Base-by-base conservation (phyloP, 1,284 basidiomycete species). In the Ganoderma leucocontextum region DNA sequence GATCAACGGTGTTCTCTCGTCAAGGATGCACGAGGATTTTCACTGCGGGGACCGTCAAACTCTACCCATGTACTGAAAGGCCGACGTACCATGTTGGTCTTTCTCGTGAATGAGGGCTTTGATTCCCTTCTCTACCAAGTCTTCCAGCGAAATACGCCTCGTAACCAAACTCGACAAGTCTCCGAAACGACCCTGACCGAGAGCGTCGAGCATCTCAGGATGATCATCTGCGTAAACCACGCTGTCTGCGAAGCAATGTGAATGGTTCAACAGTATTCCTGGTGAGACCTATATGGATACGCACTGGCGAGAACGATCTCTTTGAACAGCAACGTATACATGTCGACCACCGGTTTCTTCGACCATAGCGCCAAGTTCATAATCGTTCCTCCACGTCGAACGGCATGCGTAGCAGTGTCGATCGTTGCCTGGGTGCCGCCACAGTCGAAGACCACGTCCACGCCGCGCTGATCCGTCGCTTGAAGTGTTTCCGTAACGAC, bases 361-460 rank as follows among this genome's bases (percentile, higher is more conserved):
- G 72, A 72, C 80, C 80, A 80, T 6, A 78, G 70, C 2, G 78
- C 77, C 17, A 80, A 74, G 60, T 78, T 75, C 60, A 79, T 67
- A 12, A 80, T 68, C 22, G 70, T 76, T 4, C 80, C 80, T 4
- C 75, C 65, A 0, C 76, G 70, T 15, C 77, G 73, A 33, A 78
- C 72, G 6, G 76, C 74, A 22, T 49, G 60, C 42, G 80, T 64
- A 4, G 77, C 79, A 3, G 73, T 69, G 8, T 76, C 74, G 33
- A 81, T 65, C 22, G 75, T 75, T 5, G 64, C 66, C 62, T 79
- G 76, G 3, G 73, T 65, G 8, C 79, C 79, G 1, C 78, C 79
- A 22, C 79, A 80, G 64, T 81, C 80, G 66, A 79, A 79, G 1
- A 78, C 76, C 52, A 79, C 74, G 62, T 79, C 76, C 6, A 75